Evolutionary conservation across 441 rosid species (phyloP).

Genomic region (Biscutella laevigata): DNA sequence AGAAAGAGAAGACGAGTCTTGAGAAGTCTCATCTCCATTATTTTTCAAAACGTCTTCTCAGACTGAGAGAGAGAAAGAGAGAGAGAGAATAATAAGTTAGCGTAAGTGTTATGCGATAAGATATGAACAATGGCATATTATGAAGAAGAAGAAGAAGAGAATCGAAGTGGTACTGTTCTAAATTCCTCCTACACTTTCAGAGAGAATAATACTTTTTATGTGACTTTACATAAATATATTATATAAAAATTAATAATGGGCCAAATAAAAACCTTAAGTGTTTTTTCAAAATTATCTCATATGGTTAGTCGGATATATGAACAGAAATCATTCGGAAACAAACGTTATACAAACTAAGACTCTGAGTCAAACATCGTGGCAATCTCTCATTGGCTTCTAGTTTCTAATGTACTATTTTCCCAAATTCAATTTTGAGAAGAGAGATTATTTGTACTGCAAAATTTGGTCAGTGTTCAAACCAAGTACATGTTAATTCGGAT

Average conservation of each 20-base stretch:
- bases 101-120: slow-evolving; percentile 30
- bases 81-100: slow-evolving; percentile 17
- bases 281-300: neutral
- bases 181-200: slow-evolving; percentile 12
- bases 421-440: neutral
- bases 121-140: slow-evolving; percentile 15
- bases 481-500: neutral
- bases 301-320: neutral
- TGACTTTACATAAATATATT: neutral
- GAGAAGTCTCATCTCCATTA: slow-evolving; percentile 28
- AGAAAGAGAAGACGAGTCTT: slow-evolving; percentile 16
- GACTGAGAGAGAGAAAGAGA: neutral
- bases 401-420: too few species aligned
- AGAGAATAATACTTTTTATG: slow-evolving; percentile 11
- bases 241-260: neutral
- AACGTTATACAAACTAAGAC: neutral
- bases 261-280: neutral
- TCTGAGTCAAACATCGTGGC: slow-evolving; percentile 1
- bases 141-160: slow-evolving; percentile 17
- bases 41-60: slow-evolving; percentile 4
- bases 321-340: neutral
- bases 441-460: neutral
- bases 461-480: neutral
- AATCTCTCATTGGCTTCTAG: neutral
- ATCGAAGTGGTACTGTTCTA: slow-evolving; percentile 23